phyloP scores from a whole-genome alignment of 1,284 basidiomycete genomes.

The Leccinum variabile region DNA sequence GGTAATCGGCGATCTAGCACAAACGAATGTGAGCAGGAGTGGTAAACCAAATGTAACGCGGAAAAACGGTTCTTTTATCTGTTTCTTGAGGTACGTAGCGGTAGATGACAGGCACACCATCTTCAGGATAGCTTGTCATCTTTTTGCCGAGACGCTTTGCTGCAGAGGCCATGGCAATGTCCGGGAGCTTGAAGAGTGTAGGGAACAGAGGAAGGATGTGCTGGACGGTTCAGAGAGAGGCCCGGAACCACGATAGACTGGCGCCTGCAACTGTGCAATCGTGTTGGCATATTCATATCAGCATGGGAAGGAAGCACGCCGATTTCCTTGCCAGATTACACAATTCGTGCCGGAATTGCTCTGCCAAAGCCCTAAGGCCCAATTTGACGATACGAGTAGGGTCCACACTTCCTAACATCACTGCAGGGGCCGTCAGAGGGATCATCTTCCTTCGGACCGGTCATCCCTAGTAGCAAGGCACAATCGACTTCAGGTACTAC shows the following conservation, averaged over 20 bases:
- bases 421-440: not conserved
- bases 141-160: constrained; percentile 57
- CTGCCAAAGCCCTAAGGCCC: not conserved
- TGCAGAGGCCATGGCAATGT: constrained; percentile 40
- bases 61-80: constrained; percentile 44
- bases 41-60: not conserved
- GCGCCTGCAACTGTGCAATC: not conserved
- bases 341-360: not conserved
- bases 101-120: constrained; percentile 57
- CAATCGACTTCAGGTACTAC: too few species aligned
- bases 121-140: constrained; percentile 60
- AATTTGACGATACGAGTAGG: not conserved
- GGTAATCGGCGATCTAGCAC: constrained; percentile 57
- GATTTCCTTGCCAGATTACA: constrained; percentile 7
- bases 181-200: not conserved
- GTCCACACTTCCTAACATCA: not conserved
- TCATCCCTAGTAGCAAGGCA: not conserved
- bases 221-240: not conserved
- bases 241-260: not conserved
- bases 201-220: not conserved
- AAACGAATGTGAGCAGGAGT: constrained; percentile 9
- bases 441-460: not conserved
- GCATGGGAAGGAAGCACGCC: constrained; percentile 33
- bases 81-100: constrained; percentile 50
- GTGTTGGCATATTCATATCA: not conserved